A percentile compares a stretch with the other conserved stretches of the same genome.
Conservation (phyloP, 2,329 filamentous ascomycete species). For the Raffaelea albimanens region DNA sequence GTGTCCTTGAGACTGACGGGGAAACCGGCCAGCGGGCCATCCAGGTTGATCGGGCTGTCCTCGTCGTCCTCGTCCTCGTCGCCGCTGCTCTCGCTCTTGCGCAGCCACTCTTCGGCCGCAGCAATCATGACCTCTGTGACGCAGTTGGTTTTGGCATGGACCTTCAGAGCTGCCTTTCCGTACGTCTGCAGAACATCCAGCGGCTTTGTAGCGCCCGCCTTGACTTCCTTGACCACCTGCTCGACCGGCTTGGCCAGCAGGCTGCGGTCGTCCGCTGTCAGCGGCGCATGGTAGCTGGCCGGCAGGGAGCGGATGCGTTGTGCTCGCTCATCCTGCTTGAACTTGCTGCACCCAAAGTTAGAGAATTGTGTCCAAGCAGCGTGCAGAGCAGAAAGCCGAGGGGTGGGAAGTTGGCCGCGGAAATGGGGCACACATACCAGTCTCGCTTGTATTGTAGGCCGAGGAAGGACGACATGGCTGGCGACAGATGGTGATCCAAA, state of each 20-base stretch:
- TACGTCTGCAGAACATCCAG: slow-evolving; percentile 74
- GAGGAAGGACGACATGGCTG: slow-evolving; percentile 10
- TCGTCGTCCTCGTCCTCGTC: background rate
- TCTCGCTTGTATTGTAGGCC: slow-evolving; percentile 9
- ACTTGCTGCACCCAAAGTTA: slow-evolving; percentile 56
- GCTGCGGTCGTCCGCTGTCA: slow-evolving; percentile 54
- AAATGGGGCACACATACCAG: slow-evolving; percentile 8
- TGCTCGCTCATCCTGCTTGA: slow-evolving; percentile 70
- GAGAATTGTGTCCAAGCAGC: too few species aligned
- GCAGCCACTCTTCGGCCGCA: slow-evolving; percentile 65
- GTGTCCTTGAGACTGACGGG: slow-evolving; percentile 78
- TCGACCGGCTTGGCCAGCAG: slow-evolving; percentile 68
- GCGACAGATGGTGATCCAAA: too few species aligned
- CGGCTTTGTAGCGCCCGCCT: slow-evolving; percentile 55
- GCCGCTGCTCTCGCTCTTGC: slow-evolving; percentile 1
- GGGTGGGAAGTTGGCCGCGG: background rate
- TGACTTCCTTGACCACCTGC: slow-evolving; percentile 68
- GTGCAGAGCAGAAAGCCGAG: too few species aligned
- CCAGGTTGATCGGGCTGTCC: slow-evolving; percentile 54
- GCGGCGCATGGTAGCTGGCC: slow-evolving; percentile 50
- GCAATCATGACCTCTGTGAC: slow-evolving; percentile 78
- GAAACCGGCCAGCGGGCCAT: slow-evolving; percentile 77
- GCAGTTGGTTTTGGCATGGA: slow-evolving; percentile 81
- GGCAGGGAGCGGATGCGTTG: slow-evolving; percentile 58
- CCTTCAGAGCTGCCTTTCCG: slow-evolving; percentile 74